Conservation (phyloP, 768 basidiomycete genomes). For the Pulveroboletus ravenelii region DNA sequence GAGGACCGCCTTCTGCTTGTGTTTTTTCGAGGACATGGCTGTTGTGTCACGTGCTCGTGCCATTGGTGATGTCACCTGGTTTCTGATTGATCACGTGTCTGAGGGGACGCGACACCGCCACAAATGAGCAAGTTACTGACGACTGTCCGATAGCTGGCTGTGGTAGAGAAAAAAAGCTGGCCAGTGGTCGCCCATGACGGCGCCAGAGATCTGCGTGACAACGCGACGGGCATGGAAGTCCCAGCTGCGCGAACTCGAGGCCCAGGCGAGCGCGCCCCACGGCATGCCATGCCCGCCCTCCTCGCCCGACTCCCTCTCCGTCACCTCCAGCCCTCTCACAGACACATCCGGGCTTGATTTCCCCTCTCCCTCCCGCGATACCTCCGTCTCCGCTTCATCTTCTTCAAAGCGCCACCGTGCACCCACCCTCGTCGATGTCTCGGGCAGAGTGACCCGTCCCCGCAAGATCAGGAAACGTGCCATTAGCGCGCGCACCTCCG, state of each 20-base stretch:
- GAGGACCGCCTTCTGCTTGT: not conserved
- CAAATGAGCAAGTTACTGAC: constrained; percentile 5
- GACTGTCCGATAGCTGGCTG: not conserved
- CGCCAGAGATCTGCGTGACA: constrained; percentile 24
- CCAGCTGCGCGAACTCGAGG: constrained; percentile 17
- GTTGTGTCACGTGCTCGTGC: too few species aligned
- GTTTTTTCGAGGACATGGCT: constrained; percentile 7
- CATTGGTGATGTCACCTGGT: not conserved
- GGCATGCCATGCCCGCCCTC: constrained; percentile 10
- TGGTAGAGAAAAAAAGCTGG: not conserved
- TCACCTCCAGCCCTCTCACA: constrained; percentile 22
- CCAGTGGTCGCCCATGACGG: constrained; percentile 11
- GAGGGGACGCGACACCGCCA: constrained; percentile 18
- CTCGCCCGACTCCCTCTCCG: constrained; percentile 18
- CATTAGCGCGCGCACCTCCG: constrained; percentile 20
- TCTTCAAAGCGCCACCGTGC: constrained; percentile 24
- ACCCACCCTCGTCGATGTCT: constrained; percentile 4
- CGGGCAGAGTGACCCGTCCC: constrained; percentile 6
- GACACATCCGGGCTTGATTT: constrained; percentile 14
- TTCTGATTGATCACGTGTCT: constrained; percentile 7
- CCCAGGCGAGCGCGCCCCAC: not conserved
- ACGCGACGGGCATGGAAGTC: constrained; percentile 28
- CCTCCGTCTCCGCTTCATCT: constrained; percentile 22
- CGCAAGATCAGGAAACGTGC: constrained; percentile 26
- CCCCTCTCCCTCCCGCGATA: constrained; percentile 15